Evolutionary conservation across 1,284 basidiomycete species (phyloP).

Genomic region (Pseudozyma sp.): DNA sequence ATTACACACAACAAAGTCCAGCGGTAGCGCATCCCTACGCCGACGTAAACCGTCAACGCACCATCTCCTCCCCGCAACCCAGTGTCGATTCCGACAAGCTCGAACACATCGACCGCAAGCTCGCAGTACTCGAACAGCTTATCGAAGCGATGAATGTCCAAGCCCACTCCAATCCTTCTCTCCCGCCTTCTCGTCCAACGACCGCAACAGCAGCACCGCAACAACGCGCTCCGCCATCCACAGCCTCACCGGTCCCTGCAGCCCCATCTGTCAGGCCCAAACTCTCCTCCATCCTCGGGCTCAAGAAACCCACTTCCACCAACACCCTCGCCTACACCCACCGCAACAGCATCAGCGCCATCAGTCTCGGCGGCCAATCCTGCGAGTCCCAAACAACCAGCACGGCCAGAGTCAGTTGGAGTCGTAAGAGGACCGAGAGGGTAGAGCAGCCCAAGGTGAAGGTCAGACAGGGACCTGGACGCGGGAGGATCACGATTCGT

Average conservation of each 20-base stretch:
- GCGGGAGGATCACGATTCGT: slow-evolving; percentile 38
- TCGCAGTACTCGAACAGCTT: slow-evolving; percentile 31
- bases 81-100: slow-evolving; percentile 19
- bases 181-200: background rate
- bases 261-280: background rate
- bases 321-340: background rate
- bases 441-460: slow-evolving; percentile 31
- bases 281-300: slow-evolving; percentile 1
- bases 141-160: slow-evolving; percentile 11
- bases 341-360: background rate
- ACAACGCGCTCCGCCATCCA: slow-evolving; percentile 10
- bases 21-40: background rate
- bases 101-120: slow-evolving; percentile 32
- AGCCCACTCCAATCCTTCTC: background rate
- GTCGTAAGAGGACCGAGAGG: slow-evolving; percentile 37
- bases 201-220: background rate
- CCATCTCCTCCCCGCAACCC: slow-evolving; percentile 9
- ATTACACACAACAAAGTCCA: no score
- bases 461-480: slow-evolving; percentile 35
- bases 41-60: slow-evolving; percentile 3
- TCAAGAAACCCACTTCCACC: background rate
- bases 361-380: background rate
- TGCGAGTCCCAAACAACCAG: background rate
- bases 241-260: background rate
- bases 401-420: slow-evolving; percentile 33